Evolutionary conservation across 2,329 filamentous ascomycete species (phyloP), one percentile per base, ranked within the genome.

Genomic region (Aspergillus glaucus): DNA sequence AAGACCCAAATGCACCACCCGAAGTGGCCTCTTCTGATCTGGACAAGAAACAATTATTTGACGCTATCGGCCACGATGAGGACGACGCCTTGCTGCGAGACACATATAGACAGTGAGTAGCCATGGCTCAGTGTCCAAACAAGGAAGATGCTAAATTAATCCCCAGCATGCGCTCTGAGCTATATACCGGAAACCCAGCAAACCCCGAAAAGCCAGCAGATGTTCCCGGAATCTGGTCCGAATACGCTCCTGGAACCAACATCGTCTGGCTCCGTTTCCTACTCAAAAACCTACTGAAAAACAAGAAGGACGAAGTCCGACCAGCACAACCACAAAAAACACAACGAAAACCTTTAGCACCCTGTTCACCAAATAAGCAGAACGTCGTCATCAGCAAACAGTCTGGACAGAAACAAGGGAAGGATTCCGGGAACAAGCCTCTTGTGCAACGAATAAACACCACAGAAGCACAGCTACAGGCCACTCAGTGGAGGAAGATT

Each of bases 201-300:
- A 59, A 68, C 5, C 62, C 63, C 4, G 62, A 67, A 32, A 65
- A 70, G 54, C 55, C 59, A 21, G 59, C 60, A 4, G 52, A 62
- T 19, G 61, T 69, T 17, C 60, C 64, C 2, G 65, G 66, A 45
- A 66, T 74, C 39, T 85, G 82, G 81, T 62, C 68, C 9, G 63
- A 71, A 26, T 85, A 78, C 60, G 73, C 77, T 36, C 81, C 82
- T 2, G 72, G 74, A 48, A 84, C 82, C 2, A 86, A 85, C 55
- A 69, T 84, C 12, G 70, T 84, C 12, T 86, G 82, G 82, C 64
- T 83, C 19, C 76, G 81, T 44, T 83, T 82, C 58, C 65, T 86
- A 4, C 71, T 85, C 10, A 73, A 76, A 50, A 78, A 77, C 54
- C 69, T 86, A 1, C 63, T 84, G 21, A 69, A 66, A 32, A 69